These are phyloP conservation scores for Syzygium syzygioides DNA, from an alignment of 441 rosid species.

Conservation along the genomic window DNA sequence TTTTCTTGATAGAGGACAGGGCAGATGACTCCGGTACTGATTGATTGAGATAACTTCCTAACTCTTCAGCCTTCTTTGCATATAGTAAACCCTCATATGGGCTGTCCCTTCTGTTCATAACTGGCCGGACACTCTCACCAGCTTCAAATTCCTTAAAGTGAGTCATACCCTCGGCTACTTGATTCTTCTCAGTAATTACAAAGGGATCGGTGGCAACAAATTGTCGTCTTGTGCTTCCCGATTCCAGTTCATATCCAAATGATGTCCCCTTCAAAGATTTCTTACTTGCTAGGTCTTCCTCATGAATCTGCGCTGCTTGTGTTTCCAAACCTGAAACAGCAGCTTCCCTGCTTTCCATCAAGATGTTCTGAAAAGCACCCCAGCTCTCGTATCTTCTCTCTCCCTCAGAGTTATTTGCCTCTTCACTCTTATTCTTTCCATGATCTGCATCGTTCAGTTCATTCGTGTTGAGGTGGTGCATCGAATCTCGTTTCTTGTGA, in stretches of 20 bases:
- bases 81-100: constrained; percentile 45
- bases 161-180: constrained; percentile 27
- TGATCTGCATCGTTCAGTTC: constrained; percentile 22
- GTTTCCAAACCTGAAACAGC: constrained; percentile 25
- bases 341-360: constrained; percentile 51
- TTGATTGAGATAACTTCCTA: constrained; percentile 21
- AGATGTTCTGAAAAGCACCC: constrained; percentile 84
- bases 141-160: constrained; percentile 33
- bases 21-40: constrained; percentile 32
- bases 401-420: constrained; percentile 21
- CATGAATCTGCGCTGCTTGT: constrained; percentile 20
- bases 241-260: constrained; percentile 21
- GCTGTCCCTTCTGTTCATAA: constrained; percentile 32
- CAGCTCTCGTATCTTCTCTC: constrained; percentile 49
- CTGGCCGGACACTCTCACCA: constrained; percentile 27
- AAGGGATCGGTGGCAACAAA: constrained; percentile 52
- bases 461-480: constrained; percentile 3
- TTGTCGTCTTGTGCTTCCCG: constrained; percentile 34
- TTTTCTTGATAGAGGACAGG: constrained; percentile 37
- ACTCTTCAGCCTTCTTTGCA: constrained; percentile 28
- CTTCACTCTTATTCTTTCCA: constrained; percentile 10
- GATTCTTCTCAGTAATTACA: constrained; percentile 30
- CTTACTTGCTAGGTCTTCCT: constrained; percentile 22
- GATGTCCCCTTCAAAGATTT: constrained; percentile 26
- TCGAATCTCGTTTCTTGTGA: constrained; percentile 36